Percentiles rank a stretch among this genome's conserved stretches.
These are phyloP conservation scores for Stropharia rugosoannulata DNA, from an alignment of 768 basidiomycete genomes.

Conservation along the genomic window DNA sequence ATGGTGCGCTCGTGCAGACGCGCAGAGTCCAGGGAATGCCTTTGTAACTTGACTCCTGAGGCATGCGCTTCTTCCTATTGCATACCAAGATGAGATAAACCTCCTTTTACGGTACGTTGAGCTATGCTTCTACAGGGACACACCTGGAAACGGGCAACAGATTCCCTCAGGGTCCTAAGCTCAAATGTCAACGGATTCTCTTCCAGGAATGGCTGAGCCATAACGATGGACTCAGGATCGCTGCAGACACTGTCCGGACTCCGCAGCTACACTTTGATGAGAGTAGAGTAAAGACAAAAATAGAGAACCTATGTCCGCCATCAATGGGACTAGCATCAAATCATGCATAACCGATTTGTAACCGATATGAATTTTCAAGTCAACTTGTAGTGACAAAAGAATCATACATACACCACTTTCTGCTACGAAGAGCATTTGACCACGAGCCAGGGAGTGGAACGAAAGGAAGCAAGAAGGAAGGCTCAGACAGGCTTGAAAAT, in stretches of 20 bases:
- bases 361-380: no score
- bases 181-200: constrained; percentile 48
- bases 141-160: constrained; percentile 52
- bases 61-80: constrained; percentile 67
- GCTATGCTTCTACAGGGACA: constrained; percentile 7
- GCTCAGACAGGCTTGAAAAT: no score
- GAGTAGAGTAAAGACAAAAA: no score
- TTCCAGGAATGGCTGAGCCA: not conserved
- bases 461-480: no score
- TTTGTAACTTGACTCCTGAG: constrained; percentile 66
- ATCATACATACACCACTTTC: no score
- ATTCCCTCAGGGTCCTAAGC: constrained; percentile 43
- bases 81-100: not conserved
- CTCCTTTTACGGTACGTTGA: not conserved
- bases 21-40: constrained; percentile 53
- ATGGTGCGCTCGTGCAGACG: constrained; percentile 45
- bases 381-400: no score
- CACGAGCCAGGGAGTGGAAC: no score
- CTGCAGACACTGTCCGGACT: not conserved
- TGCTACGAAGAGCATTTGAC: no score
- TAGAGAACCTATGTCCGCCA: no score
- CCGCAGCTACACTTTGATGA: no score
- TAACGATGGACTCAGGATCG: not conserved
- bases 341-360: no score
- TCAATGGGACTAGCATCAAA: no score